Evolutionary conservation across 768 basidiomycete species (phyloP), one percentile per base, ranked within the genome.

Genomic region (Phlegmacium glaucopus): DNA sequence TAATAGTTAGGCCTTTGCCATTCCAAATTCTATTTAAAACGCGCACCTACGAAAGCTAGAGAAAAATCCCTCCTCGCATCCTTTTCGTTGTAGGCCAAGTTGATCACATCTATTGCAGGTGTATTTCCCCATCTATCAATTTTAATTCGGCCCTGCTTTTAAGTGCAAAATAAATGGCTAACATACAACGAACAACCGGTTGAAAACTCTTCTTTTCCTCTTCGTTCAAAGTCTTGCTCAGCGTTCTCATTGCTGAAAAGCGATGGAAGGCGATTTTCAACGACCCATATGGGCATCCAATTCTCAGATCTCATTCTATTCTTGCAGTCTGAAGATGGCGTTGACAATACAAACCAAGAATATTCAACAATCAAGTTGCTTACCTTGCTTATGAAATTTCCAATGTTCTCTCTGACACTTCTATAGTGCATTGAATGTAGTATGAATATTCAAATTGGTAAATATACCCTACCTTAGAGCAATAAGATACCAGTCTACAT

Each of bases 401-500:
- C 75, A 76, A 45, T 76, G 75, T 15, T 34, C 53, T 15, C 32
- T 58, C 53, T 77, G 76, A 47, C 75, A 77, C 35, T 64, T 67
- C 71, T 74, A 39, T 1, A 28, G 16, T 36, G 15, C 12, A 5
- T 32, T 40, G 27, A 30, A 12, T 12, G 22, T 3, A 9, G 29
- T 1, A 17, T 15, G 6, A 9, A 6, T 11, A 8, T 9, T 13
- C 13, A 7, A 5, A 11, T 3, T 9, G 16, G n/a, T 38, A 32
- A 25, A 15, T 15, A 13, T 2, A 22, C 22, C 22, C 22, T 16
- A 56, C 64, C 50, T 61, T 69, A 8, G 75, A 76, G 52, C 76
- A 77, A 49, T 77, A 77, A 15, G 67, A 68, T 1, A 75, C 73
- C 12, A 76, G 53, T 41, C 50, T 65, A 53, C 74, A 76, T 10